Conservation (phyloP, 2,329 filamentous ascomycete genomes). For the Phialophora expanda region DNA sequence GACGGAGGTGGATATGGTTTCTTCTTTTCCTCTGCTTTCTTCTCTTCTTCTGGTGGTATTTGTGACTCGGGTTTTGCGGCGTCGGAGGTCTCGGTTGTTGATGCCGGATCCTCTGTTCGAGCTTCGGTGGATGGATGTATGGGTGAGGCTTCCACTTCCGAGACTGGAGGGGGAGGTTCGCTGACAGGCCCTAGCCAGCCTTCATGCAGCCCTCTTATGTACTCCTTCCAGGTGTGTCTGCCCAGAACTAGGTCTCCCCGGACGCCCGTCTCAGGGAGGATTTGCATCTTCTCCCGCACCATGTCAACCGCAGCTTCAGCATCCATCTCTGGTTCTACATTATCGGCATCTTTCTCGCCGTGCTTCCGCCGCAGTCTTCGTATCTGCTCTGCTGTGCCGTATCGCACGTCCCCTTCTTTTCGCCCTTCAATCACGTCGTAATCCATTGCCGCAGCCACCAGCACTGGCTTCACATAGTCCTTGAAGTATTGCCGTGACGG, state of each 20-base stretch:
- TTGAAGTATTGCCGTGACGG: slow-evolving; percentile 92
- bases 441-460: slow-evolving; percentile 87
- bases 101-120: slow-evolving; percentile 41
- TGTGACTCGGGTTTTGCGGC: slow-evolving; percentile 41
- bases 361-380: slow-evolving; percentile 67
- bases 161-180: slow-evolving; percentile 52
- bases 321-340: slow-evolving; percentile 55
- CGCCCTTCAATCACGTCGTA: slow-evolving; percentile 95
- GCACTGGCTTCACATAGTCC: slow-evolving; percentile 91
- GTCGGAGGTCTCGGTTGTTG: slow-evolving; percentile 37
- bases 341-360: slow-evolving; percentile 57
- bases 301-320: slow-evolving; percentile 67
- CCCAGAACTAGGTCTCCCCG: slow-evolving; percentile 88
- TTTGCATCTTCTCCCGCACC: slow-evolving; percentile 68
- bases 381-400: slow-evolving; percentile 83
- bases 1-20: slow-evolving; percentile 67
- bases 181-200: slow-evolving; percentile 90
- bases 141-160: slow-evolving; percentile 38
- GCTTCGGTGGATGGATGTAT: slow-evolving; percentile 42
- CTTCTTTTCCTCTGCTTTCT: slow-evolving; percentile 55
- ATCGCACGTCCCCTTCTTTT: slow-evolving; percentile 89
- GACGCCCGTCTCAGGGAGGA: slow-evolving; percentile 73
- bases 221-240: slow-evolving; percentile 96
- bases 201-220: slow-evolving; percentile 88
- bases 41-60: slow-evolving; percentile 57